A percentile compares a stretch with the other conserved stretches of the same genome.
Evolutionary conservation across 306 rosid species (phyloP).

Genomic region (Alnus glutinosa): DNA sequence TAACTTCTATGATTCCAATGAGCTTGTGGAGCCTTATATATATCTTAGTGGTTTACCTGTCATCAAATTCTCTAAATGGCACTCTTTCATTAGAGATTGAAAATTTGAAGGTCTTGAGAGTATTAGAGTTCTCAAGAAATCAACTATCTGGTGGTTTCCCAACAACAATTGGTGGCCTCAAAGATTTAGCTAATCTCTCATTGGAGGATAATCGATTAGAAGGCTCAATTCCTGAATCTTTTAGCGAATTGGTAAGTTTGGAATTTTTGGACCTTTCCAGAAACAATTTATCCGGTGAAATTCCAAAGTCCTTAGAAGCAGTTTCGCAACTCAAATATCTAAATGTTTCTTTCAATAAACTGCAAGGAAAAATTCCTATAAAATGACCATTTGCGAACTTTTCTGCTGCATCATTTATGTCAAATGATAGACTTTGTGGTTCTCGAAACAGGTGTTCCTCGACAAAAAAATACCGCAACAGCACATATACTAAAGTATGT

Average conservation of each 20-base stretch:
- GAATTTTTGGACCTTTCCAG: not conserved
- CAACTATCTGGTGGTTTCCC: slow-evolving; percentile 29
- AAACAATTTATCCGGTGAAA: not conserved
- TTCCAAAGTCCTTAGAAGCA: slow-evolving; percentile 5
- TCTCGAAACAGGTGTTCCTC: not conserved
- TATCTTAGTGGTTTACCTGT: too few relatives aligned
- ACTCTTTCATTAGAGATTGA: not conserved
- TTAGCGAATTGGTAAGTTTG: slow-evolving; percentile 27
- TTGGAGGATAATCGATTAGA: not conserved
- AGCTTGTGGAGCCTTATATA: too few relatives aligned
- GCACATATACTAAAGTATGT: too few relatives aligned
- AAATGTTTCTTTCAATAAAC: slow-evolving; percentile 1
- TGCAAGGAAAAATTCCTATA: slow-evolving; percentile 39
- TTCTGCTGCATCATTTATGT: not conserved
- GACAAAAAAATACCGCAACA: not conserved
- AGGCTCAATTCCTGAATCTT: slow-evolving; percentile 30
- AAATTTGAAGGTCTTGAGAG: slow-evolving; percentile 1
- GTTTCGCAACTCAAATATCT: not conserved
- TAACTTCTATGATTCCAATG: too few relatives aligned
- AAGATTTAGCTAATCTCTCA: not conserved
- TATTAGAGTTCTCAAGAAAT: slow-evolving; percentile 25
- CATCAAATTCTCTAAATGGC: too few relatives aligned
- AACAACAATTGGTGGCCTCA: not conserved
- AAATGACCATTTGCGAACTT: slow-evolving; percentile 26
- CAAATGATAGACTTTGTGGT: slow-evolving; percentile 36